Evolutionary conservation across 441 rosid genomes (phyloP), one percentile per base, ranked within the genome.

Genomic region (Codiaeum variegatum): DNA sequence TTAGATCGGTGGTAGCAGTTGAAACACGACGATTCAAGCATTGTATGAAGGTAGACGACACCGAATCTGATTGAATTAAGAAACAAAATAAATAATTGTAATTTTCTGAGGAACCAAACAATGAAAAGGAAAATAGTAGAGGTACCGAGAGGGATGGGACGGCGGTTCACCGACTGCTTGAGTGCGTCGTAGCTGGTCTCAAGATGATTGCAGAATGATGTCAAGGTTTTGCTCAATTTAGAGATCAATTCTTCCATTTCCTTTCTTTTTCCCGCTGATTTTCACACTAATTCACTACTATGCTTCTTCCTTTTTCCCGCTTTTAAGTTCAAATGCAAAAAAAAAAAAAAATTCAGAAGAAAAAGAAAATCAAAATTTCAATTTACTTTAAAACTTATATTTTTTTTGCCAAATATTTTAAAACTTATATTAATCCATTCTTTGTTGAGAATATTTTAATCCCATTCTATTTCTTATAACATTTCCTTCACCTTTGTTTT

Each of bases 81-180:
- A 3, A 23, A 56, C 10, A n/a, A 52, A 52, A 6, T 6, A 31
- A 65, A 3, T 3, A 16, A 23, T 4, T 28, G 8, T 15, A 7
- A 55, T 8, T 29, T 34, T 23, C 23, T 63, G 2, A 52, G 21
- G 32, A 60, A 59, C 12, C 8, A 72, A 70, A 32, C 6, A 1
- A 54, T 7, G 34, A n/a, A 38, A 4, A 54, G 10, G 24, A 18
- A 42, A 13, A n/a, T 16, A 34, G 2, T 16, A 36, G 3, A 44
- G n/a, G 59, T 58, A 90, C 97, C 90, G 56, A 90, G 89, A 83
- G 95, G 95, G 73, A 94, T 87, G 66, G 90, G 88, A 11, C 92
- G 97, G 81, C 93, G 93, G 6, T 80, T 83, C 60, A 93, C 73
- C 8, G 94, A 90, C 52, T 83, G 88, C 73, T 83, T 83, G 82